Evolutionary conservation across 495 filamentous ascomycete species (phyloP), one percentile per base, ranked within the genome.

Genomic region (Cercophora newfieldiana): DNA sequence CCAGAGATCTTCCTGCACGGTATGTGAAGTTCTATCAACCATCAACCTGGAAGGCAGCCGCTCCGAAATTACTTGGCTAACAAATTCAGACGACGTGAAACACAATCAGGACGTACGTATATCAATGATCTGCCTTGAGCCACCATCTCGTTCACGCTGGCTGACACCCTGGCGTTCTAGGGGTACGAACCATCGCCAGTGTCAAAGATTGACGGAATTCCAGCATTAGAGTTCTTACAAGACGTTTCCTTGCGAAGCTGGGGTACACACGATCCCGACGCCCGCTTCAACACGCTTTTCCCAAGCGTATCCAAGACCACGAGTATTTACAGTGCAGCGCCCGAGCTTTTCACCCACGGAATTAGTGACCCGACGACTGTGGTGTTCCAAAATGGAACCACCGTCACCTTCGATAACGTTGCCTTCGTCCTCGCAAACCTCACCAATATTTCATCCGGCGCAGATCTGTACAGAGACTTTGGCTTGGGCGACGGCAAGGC

Each of bases 261-360:
- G 26, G 31, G 48, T 7, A 25, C 29, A 5, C 76, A 80, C n/a
- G 78, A 80, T 33, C 68, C 71, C 1, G 76, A 78, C 53, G 74
- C 78, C 7, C 71, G 69, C 8, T 80, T 70, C 66, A 74, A 74
- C 54, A 14, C 57, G 3, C 47, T 72, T 1, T 67, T 74, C 8
- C 65, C 29, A 2, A 64, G 49, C 7, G 10, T 70, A 1, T 33
- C 57, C 26, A 63, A 53, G 33, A 54, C 61, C 7, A 50, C 51
- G n/a, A 66, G 37, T 22, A 18, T 51, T 0, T 6, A 7, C 12
- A 18, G 26, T 7, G 3, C 8, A 1, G 14, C 7, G 2, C 18
- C 53, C 3, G 44, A 65, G 21, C 29, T 33, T 10, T 54, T 50
- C 44, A 18, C 26, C 3, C 44, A 58, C 7, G 25, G 18, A 24